Percentiles rank a stretch among this genome's conserved stretches.
Conservation (phyloP, 1,284 basidiomycete genomes). For the Phellinidium pouzarii region DNA sequence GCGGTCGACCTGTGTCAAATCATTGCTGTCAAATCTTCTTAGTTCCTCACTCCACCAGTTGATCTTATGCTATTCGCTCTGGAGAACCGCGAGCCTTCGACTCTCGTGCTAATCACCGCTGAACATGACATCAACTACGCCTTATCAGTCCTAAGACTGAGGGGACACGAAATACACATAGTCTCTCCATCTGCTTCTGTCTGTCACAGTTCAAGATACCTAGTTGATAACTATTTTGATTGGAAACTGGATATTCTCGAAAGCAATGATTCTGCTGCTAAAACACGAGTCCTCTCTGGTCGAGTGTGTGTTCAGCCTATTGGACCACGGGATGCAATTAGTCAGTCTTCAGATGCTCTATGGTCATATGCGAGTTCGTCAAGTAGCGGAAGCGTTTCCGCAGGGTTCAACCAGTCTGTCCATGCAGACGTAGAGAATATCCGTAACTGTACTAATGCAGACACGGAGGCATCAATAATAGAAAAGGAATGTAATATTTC, state of each 20-base stretch:
- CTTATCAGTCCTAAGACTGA: constrained; percentile 42
- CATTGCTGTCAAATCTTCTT: background rate
- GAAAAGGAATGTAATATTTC: too few species aligned
- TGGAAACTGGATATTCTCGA: constrained; percentile 1
- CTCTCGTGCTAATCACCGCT: constrained; percentile 48
- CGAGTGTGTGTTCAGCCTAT: too few species aligned
- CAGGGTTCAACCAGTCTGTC: too few species aligned
- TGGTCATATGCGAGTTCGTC: too few species aligned
- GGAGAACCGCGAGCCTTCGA: constrained; percentile 38
- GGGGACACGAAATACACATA: constrained; percentile 44
- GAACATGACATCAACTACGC: constrained; percentile 56
- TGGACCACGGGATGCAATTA: too few species aligned
- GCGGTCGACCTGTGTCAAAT: background rate
- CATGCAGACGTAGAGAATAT: too few species aligned
- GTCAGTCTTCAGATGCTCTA: too few species aligned
- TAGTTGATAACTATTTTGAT: background rate
- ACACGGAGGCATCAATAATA: too few species aligned
- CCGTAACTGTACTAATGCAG: too few species aligned
- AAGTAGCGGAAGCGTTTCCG: too few species aligned
- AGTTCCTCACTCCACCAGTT: constrained; percentile 29
- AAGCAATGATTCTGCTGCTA: background rate
- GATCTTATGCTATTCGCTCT: constrained; percentile 56
- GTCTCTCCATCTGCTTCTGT: constrained; percentile 33
- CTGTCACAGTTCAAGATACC: constrained; percentile 13
- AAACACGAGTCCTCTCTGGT: background rate